These are phyloP conservation scores for Drosera spatulata DNA, from an alignment of 179 eudicot species.

Conservation along the genomic window DNA sequence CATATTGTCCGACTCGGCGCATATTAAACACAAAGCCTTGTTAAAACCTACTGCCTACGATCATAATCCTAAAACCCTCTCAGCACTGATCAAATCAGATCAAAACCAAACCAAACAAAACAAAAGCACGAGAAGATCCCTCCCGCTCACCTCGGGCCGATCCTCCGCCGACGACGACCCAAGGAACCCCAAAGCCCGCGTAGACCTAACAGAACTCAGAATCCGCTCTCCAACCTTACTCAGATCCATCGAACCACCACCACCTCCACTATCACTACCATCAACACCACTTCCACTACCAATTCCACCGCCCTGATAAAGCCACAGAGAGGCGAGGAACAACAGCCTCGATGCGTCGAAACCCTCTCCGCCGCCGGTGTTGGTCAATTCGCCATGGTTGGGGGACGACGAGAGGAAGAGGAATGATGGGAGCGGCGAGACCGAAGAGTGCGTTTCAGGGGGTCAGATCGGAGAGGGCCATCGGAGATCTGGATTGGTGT, in stretches of 20 bases:
- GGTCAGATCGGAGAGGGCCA: no score
- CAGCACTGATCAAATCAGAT: background rate
- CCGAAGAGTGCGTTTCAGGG: conserved; percentile 40
- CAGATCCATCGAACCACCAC: conserved; percentile 45
- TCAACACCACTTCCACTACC: no score
- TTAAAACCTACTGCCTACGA: no score
- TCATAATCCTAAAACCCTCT: background rate
- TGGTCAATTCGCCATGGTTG: conserved; percentile 32
- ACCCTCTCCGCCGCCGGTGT: conserved; percentile 20
- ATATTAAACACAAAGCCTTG: no score
- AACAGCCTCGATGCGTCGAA: conserved; percentile 60
- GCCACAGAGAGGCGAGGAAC: conserved; percentile 61
- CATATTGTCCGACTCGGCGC: no score
- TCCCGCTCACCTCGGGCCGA: conserved; percentile 71
- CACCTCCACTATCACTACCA: no score
- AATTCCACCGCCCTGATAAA: conserved; percentile 40
- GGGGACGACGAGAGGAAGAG: conserved; percentile 23
- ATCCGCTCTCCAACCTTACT: conserved; percentile 79
- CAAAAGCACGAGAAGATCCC: background rate
- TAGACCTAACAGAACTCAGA: conserved; percentile 87
- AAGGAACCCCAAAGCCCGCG: conserved; percentile 71
- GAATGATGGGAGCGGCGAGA: conserved; percentile 22
- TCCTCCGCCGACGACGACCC: conserved; percentile 47
- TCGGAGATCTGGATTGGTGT: no score
- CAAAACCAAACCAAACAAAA: background rate